Evolutionary conservation across 768 basidiomycete genomes (phyloP), one percentile per base, ranked within the genome.

Genomic region (Lactarius deliciosus): DNA sequence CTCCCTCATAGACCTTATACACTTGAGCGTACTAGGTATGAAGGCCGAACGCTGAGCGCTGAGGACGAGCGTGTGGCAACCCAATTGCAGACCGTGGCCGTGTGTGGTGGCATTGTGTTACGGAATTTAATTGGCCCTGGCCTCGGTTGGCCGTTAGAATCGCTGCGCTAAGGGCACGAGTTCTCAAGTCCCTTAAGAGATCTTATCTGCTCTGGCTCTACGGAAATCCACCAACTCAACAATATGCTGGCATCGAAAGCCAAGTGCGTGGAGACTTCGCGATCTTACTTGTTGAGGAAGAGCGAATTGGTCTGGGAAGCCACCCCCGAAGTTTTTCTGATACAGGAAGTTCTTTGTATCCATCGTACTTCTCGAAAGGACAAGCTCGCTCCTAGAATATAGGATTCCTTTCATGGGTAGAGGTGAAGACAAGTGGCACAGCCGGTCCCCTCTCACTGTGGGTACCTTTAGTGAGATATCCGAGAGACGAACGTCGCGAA

Each of bases 291-390:
- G 30, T 34, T 32, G 55, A 34, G 18, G 28, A 56, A 56, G 55
- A 56, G 32, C 32, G 18, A 34, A 53, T 6, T 0, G 38, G 28
- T 20, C 56, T 28, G 57, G 50, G 57, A 58, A 66, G 61, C 34
- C 50, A 43, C 61, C 65, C 65, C n/a, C 61, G 34, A 66, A 63
- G 57, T 43, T 58, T 57, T 63, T 54, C 61, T 45, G 47, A 61
- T 57, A 25, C 28, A 41, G 28, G 28, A 32, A 41, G 28, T 43
- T 13, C 36, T 28, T 30, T 54, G 25, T 32, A 20, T 16, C 57
- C 30, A 8, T 41, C 16, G 32, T 55, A 32, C 53, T 53, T 60
- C 47, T 28, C 18, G 38, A 54, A 57, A 50, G 61, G 61, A 41
- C 36, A 3, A 38, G 11, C 28, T 62, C 57, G 22, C 43, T 18